These are phyloP conservation scores for Rosa rugosa DNA, from an alignment of 306 rosid species.

Conservation along the genomic window DNA sequence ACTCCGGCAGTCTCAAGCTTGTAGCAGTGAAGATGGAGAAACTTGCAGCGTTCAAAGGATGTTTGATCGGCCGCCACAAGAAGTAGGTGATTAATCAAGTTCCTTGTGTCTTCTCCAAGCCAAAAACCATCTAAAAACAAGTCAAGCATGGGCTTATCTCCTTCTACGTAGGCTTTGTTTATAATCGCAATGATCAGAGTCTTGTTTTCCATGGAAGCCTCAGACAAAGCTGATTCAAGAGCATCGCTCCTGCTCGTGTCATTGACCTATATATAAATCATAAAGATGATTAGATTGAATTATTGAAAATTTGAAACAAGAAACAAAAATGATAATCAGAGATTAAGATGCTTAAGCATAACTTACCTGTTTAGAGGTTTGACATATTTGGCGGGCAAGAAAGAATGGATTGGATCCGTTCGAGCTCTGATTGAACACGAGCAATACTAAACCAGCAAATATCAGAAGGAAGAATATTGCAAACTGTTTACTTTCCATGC, in stretches of 20 bases:
- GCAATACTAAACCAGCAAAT: neutral
- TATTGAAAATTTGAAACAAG: neutral
- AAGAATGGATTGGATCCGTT: neutral
- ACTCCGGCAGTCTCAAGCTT: slow-evolving; percentile 20
- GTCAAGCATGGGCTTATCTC: slow-evolving; percentile 34
- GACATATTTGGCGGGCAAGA: neutral
- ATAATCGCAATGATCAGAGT: slow-evolving; percentile 25
- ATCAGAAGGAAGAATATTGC: neutral
- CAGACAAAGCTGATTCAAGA: slow-evolving; percentile 21
- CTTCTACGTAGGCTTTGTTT: slow-evolving; percentile 34
- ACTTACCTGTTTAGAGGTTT: neutral
- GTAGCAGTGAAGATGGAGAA: slow-evolving; percentile 31
- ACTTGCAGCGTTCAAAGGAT: slow-evolving; percentile 29
- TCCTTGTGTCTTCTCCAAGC: slow-evolving; percentile 32
- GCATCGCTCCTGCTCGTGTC: slow-evolving; percentile 2
- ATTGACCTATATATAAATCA: neutral
- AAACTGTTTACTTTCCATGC: neutral
- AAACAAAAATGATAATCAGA: neutral
- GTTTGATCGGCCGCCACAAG: slow-evolving; percentile 28
- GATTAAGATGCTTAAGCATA: neutral
- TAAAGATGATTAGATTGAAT: neutral
- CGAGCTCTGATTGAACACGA: slow-evolving; percentile 8
- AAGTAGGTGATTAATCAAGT: slow-evolving; percentile 27
- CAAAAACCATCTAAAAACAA: slow-evolving; percentile 31
- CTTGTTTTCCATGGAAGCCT: slow-evolving; percentile 25